These are phyloP conservation scores for Pholiota microspora DNA, from an alignment of 768 basidiomycete species.

Conservation along the genomic window DNA sequence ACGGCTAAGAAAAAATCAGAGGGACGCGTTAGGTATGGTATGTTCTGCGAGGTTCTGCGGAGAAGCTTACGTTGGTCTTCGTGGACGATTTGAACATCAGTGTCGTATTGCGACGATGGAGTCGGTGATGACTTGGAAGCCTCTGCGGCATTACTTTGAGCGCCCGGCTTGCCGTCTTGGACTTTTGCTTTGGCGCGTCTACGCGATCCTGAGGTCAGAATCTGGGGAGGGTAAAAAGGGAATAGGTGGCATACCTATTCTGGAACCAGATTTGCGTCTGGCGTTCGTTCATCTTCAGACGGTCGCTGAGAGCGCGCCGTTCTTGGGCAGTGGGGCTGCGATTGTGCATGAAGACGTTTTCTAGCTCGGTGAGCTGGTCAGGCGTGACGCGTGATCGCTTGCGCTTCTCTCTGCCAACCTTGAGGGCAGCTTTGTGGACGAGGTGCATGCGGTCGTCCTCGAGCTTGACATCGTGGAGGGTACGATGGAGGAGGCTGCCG, in stretches of 20 bases:
- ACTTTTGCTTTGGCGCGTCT: slow-evolving; percentile 85
- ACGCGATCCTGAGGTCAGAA: no score
- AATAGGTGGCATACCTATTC: slow-evolving; percentile 53
- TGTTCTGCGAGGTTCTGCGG: not conserved
- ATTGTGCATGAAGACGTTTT: slow-evolving; percentile 66
- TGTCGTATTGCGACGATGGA: slow-evolving; percentile 48
- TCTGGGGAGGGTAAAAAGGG: not conserved
- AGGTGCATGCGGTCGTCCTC: slow-evolving; percentile 25
- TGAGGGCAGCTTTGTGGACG: slow-evolving; percentile 20
- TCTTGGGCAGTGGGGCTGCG: slow-evolving; percentile 70
- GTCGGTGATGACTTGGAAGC: slow-evolving; percentile 50
- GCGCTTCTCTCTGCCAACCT: slow-evolving; percentile 28
- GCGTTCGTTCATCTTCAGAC: slow-evolving; percentile 80
- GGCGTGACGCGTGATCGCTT: slow-evolving; percentile 80
- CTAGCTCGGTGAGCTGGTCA: slow-evolving; percentile 75
- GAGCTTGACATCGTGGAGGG: not conserved
- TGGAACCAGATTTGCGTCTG: slow-evolving; percentile 93
- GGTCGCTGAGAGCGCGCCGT: slow-evolving; percentile 69
- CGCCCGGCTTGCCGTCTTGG: slow-evolving; percentile 50
- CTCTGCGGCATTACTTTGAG: slow-evolving; percentile 29
- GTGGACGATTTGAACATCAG: slow-evolving; percentile 67
- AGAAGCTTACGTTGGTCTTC: slow-evolving; percentile 69
- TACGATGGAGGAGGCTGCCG: slow-evolving; percentile 2
- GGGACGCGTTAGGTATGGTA: not conserved
- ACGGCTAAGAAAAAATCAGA: slow-evolving; percentile 50